phyloP scores from a whole-genome alignment of 345 rosid species.

The Pistacia atlantica region DNA sequence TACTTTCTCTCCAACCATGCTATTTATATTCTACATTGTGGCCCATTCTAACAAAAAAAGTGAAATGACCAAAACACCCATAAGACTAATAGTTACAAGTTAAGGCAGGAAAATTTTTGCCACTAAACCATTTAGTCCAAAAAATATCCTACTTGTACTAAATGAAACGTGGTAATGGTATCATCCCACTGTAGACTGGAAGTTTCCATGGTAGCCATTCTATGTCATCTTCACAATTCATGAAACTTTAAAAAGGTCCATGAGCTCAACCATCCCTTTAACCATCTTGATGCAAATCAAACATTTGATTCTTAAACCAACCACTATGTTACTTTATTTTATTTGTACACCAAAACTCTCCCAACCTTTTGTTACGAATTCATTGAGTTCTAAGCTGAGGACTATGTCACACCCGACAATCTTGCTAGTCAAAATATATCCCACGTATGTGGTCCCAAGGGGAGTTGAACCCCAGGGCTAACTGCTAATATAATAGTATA shows the following conservation, averaged over 20 bases:
- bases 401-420: too few relatives aligned
- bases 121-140: not conserved
- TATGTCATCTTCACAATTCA: not conserved
- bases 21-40: not conserved
- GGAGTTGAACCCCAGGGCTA: too few relatives aligned
- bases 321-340: too few relatives aligned
- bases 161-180: not conserved
- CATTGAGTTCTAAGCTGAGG: too few relatives aligned
- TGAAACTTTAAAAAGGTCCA: not conserved
- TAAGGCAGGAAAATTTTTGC: not conserved
- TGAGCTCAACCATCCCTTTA: not conserved
- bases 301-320: not conserved
- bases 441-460: too few relatives aligned
- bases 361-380: too few relatives aligned
- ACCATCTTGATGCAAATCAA: not conserved
- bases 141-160: not conserved
- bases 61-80: not conserved
- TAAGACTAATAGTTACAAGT: not conserved
- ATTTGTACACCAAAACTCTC: too few relatives aligned
- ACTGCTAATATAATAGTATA: not conserved
- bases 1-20: not conserved
- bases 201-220: not conserved
- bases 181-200: not conserved
- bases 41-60: not conserved
- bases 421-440: too few relatives aligned